A percentile compares a stretch with the other conserved stretches of the same genome.
phyloP scores from a whole-genome alignment of 495 filamentous ascomycete genomes.

The Xylaria flabelliformis region DNA sequence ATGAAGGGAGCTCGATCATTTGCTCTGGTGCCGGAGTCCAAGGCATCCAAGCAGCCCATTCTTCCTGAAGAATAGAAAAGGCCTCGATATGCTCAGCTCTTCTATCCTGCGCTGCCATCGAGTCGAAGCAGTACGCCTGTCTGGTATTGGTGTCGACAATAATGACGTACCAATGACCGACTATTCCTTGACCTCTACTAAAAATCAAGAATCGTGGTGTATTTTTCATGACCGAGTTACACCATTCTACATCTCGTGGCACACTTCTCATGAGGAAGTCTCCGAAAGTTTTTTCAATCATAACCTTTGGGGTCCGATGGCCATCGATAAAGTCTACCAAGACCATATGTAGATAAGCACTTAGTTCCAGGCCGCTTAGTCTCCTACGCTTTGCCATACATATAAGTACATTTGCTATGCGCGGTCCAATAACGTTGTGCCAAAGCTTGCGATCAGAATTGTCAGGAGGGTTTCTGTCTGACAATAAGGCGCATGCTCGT shows the following conservation, averaged over 20 bases:
- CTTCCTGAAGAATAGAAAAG: slow-evolving; percentile 2
- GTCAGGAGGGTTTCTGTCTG: background rate
- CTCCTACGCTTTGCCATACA: background rate
- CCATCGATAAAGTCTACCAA: slow-evolving; percentile 3
- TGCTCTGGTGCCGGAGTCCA: background rate
- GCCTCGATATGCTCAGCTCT: slow-evolving; percentile 6
- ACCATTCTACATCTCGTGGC: slow-evolving; percentile 15
- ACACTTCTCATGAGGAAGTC: background rate
- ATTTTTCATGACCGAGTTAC: background rate
- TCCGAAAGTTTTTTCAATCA: slow-evolving; percentile 5
- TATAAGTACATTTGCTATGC: slow-evolving; percentile 11
- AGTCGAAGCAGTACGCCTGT: slow-evolving; percentile 17
- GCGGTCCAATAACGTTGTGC: background rate
- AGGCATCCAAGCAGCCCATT: slow-evolving; percentile 10
- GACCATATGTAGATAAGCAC: slow-evolving; percentile 18
- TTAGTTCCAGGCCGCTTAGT: background rate
- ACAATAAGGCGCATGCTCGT: background rate
- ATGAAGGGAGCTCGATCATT: slow-evolving; percentile 13
- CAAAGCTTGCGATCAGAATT: background rate
- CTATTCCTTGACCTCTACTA: background rate
- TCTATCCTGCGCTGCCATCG: slow-evolving; percentile 1
- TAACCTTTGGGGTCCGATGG: background rate
- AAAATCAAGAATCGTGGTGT: slow-evolving; percentile 22
- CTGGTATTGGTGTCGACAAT: slow-evolving; percentile 6
- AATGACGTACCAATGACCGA: slow-evolving; percentile 16